phyloP scores from a whole-genome alignment of 208 protist species.

The Angomonas ambiguus region DNA sequence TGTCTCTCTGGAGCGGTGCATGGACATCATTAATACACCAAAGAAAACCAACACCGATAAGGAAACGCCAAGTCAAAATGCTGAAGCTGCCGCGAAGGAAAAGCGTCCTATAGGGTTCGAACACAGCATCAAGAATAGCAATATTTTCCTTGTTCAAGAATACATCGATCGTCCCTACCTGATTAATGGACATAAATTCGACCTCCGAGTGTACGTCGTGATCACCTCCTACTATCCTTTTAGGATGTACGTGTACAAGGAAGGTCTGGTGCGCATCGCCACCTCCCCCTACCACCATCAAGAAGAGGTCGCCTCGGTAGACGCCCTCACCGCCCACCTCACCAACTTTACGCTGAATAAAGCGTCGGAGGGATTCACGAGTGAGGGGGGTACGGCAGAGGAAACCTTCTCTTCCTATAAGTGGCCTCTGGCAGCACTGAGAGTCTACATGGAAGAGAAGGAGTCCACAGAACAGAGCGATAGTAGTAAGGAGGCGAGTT shows the following conservation, averaged over 20 bases:
- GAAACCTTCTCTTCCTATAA: constrained; percentile 24
- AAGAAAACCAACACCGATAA: neutral
- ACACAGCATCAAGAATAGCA: neutral
- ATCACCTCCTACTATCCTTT: constrained; percentile 85
- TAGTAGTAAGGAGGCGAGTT: constrained; percentile 26
- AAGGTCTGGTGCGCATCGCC: constrained; percentile 88
- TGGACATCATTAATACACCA: neutral
- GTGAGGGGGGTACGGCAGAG: neutral
- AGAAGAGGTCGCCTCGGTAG: constrained; percentile 9
- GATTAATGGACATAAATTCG: constrained; percentile 89
- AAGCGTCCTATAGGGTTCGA: neutral
- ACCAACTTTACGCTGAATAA: constrained; percentile 92
- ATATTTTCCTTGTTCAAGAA: constrained; percentile 55
- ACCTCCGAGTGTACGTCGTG: constrained; percentile 89
- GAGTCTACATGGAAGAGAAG: constrained; percentile 28
- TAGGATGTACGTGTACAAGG: constrained; percentile 74
- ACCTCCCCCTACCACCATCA: constrained; percentile 47
- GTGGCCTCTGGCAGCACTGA: constrained; percentile 49
- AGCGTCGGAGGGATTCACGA: constrained; percentile 39
- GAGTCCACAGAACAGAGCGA: too few relatives aligned
- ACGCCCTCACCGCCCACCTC: constrained; percentile 57
- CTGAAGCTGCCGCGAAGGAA: neutral
- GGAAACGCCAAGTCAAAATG: neutral
- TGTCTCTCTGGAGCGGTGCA: neutral
- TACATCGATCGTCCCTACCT: constrained; percentile 78